These are phyloP conservation scores for Phalaenopsis aphrodite DNA, from an alignment of 106 monocot species.

Conservation along the genomic window DNA sequence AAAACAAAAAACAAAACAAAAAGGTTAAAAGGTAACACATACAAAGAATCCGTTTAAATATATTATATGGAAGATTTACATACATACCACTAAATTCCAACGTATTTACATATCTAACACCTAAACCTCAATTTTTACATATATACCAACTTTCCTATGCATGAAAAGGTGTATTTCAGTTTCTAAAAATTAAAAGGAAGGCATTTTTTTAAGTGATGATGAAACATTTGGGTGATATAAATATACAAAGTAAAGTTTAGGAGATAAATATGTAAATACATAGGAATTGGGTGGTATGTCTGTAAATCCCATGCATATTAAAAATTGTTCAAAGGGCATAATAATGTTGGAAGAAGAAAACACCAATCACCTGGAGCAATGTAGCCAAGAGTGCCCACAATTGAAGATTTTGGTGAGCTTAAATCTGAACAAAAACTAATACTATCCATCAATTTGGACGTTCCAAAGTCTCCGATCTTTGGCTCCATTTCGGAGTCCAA, in stretches of 20 bases:
- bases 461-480: conserved; percentile 74
- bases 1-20: not conserved
- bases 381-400: conserved; percentile 84
- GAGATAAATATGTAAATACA: no score
- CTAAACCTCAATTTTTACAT: no score
- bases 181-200: no score
- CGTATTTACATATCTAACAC: no score
- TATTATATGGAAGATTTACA: not conserved
- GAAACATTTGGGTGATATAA: no score
- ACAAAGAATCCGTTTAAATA: not conserved
- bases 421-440: conserved; percentile 5
- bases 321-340: not conserved
- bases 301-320: no score
- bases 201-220: no score
- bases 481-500: conserved; percentile 62
- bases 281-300: no score
- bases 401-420: conserved; percentile 30
- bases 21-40: not conserved
- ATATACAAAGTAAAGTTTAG: no score
- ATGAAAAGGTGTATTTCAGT: no score
- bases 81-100: not conserved
- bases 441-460: conserved; percentile 32
- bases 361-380: conserved; percentile 60
- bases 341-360: not conserved
- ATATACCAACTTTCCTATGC: no score